These are phyloP conservation scores for Zasmidium angulare DNA, from an alignment of 2,329 filamentous ascomycete genomes.

Conservation along the genomic window DNA sequence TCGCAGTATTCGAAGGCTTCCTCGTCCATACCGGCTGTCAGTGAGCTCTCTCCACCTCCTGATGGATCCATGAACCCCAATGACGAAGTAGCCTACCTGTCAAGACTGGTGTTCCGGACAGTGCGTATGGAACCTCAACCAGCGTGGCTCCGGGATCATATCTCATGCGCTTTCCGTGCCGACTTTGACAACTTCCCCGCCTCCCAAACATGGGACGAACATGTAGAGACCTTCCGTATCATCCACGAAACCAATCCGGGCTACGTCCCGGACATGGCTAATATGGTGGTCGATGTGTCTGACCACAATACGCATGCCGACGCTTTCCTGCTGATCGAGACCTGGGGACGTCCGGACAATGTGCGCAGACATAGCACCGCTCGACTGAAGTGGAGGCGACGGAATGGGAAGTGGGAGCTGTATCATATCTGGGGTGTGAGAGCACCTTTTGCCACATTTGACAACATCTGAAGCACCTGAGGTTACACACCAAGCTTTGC, in stretches of 20 bases:
- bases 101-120: background rate
- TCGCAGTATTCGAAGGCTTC: background rate
- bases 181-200: slow-evolving; percentile 10
- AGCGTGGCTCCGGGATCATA: slow-evolving; percentile 8
- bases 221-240: slow-evolving; percentile 6
- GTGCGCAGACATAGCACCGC: slow-evolving; percentile 9
- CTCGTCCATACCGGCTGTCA: background rate
- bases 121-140: background rate
- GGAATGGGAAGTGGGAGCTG: slow-evolving; percentile 9
- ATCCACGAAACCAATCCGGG: slow-evolving; percentile 1
- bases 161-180: slow-evolving; percentile 8
- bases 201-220: slow-evolving; percentile 4
- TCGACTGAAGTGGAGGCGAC: slow-evolving; percentile 10
- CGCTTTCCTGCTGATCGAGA: slow-evolving; percentile 6
- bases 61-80: slow-evolving; percentile 1
- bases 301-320: slow-evolving; percentile 13
- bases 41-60: background rate
- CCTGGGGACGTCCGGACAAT: slow-evolving; percentile 5
- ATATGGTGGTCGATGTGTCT: slow-evolving; percentile 5
- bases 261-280: slow-evolving; percentile 5
- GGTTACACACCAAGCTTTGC: background rate
- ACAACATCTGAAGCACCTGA: slow-evolving; percentile 1
- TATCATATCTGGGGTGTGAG: slow-evolving; percentile 6
- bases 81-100: slow-evolving; percentile 7
- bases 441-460: slow-evolving; percentile 1